phyloP scores from a whole-genome alignment of 176 grass and related monocot genomes.

The Poa pratensis region DNA sequence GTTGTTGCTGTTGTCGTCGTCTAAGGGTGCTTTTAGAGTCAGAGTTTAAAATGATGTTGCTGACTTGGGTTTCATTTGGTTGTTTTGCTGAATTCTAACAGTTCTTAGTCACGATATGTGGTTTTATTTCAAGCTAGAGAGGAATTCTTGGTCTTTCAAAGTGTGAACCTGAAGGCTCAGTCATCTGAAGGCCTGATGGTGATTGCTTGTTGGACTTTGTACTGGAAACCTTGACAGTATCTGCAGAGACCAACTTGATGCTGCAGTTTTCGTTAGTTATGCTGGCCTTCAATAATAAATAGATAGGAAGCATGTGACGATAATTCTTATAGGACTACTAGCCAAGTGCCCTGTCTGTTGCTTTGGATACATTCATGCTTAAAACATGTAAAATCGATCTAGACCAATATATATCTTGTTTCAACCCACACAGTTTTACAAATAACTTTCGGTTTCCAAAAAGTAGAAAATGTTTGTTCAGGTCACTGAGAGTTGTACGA shows the following conservation, averaged over 20 bases:
- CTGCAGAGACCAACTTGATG: not conserved
- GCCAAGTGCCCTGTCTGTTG: not conserved
- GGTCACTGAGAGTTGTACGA: not conserved
- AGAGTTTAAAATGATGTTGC: not conserved
- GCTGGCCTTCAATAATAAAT: not conserved
- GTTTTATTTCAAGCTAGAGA: not conserved
- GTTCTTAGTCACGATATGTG: not conserved
- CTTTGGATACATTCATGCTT: not conserved
- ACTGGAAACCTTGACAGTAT: not conserved
- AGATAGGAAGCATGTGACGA: not conserved
- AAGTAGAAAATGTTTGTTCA: not conserved
- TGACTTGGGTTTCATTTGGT: not conserved
- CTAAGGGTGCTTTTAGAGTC: not conserved
- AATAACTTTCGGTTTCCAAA: not conserved
- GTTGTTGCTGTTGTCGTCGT: not conserved
- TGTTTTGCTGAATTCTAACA: not conserved
- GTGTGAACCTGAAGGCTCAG: constrained; percentile 1
- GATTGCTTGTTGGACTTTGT: constrained; percentile 20
- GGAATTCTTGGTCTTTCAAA: not conserved
- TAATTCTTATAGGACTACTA: not conserved
- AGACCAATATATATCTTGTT: not conserved
- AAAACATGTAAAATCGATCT: not conserved
- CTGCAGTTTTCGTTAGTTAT: constrained; percentile 14
- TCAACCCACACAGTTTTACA: not conserved
- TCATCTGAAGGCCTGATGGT: constrained; percentile 1